phyloP scores from a whole-genome alignment of 2,329 filamentous ascomycete species.

The Curvularia hawaiiensis region DNA sequence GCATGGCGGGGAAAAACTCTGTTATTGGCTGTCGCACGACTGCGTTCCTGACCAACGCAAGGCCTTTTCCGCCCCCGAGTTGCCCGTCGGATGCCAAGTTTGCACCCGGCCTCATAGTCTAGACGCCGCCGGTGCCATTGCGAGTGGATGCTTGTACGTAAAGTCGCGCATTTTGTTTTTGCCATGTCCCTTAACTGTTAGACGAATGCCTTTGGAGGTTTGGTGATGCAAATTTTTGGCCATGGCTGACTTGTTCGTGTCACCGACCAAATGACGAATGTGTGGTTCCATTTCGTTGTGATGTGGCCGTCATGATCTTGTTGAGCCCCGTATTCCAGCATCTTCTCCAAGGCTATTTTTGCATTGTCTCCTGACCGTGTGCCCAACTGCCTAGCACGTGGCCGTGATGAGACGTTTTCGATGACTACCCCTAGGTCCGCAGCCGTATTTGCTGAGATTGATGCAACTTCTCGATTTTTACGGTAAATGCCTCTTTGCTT shows the following conservation, averaged over 20 bases:
- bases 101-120: constrained; percentile 11
- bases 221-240: constrained; percentile 17
- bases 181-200: constrained; percentile 26
- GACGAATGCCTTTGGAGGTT: constrained; percentile 27
- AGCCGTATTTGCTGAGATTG: background rate
- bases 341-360: background rate
- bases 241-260: constrained; percentile 13
- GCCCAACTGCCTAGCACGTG: background rate
- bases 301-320: background rate
- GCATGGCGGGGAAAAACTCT: constrained; percentile 26
- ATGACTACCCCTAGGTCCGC: background rate
- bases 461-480: background rate
- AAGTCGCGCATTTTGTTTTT: constrained; percentile 9
- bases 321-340: constrained; percentile 1
- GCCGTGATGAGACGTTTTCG: background rate
- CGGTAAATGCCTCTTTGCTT: background rate
- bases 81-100: constrained; percentile 19
- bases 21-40: constrained; percentile 22
- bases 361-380: background rate
- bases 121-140: constrained; percentile 19
- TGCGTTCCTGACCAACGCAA: background rate
- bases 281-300: background rate
- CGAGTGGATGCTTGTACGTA: constrained; percentile 33
- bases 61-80: constrained; percentile 13
- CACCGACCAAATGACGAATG: constrained; percentile 1